Evolutionary conservation across 2,329 filamentous ascomycete genomes (phyloP), one percentile per base, ranked within the genome.

Genomic region (Dothistroma septosporum): DNA sequence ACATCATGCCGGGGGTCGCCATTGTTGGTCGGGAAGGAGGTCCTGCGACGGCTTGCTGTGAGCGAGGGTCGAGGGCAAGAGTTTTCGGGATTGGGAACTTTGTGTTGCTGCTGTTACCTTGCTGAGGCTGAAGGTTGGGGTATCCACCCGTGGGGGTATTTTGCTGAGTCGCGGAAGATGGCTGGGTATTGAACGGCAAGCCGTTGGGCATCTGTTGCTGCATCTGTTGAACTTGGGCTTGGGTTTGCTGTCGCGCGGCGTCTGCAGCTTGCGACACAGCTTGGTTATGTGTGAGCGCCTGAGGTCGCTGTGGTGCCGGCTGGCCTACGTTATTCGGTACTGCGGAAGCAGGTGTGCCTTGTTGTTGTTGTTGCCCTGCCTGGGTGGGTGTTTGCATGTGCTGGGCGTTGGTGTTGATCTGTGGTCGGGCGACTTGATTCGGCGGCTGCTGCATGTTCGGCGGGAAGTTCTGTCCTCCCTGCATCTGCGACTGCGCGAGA

Each of bases 11-110:
- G 7, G 87, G 87, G 64, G 89, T 90, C 22, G 92, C 92, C 71
- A 94, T 84, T 0, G 93, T 96, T n/a, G 94, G 94, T 8, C 94
- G 87, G 11, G 77, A 84, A 72, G 78, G 85, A 65, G 76, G 85
- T 87, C 93, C 87, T 11, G 82, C 75, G 22, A 96, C 92, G 1
- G 92, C 87, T 62, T 87, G 83, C 1, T 92, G 87, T 62, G 87
- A 84, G 4, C 91, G 90, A 48, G 87, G 81, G 56, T 86, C 82
- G 7, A 88, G 85, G 50, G 89, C 87, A 53, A 97, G 82, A 44
- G 84, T 86, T 76, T 95, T 96, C 2, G 91, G 88, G 54, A 96
- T 96, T 0, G 87, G 87, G 79, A 94, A 89, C 73, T 91, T 92
- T 50, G 81, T 78, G 67, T 82, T 84, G 77, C 73, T 72, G 53